Base-by-base conservation (phyloP, 129 eudicot species). In the Saussurea involucrata region DNA sequence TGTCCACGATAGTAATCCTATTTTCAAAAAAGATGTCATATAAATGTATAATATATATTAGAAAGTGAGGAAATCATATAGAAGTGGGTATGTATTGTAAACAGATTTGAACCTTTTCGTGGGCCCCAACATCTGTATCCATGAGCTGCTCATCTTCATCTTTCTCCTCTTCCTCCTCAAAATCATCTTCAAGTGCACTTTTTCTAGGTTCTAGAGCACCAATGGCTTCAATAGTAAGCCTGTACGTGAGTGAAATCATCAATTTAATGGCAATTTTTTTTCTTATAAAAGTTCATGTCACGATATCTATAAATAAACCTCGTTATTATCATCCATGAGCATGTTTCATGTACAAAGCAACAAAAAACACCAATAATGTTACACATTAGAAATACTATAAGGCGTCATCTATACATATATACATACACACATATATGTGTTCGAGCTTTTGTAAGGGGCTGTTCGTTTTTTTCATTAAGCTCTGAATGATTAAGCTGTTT, bases 171-270 rank as follows among this genome's bases (percentile, higher is more conserved):
- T 95, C 98, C 77, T 94, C 98, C 85, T 95, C 98, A 80, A 91
- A 95, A 77, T 95, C 98, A 85, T 95, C 98, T 86, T 95, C 98
- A 55, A 95, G 91, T 36, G 93, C 98, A 85, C 98, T 95, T 85
- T 92, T 89, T 78, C 98, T 83, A 66, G 91, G 96, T 73, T 91
- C 98, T 28, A 95, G 53, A 21, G 96, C 76, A 76, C 93, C 96
- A 76, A 86, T 80, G 40, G 86, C 76, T 87, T 92, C 97, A 76
- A 90, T 85, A 18, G 92, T 87, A 89, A 88, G 88, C 84, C 97
- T 92, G 86, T 13, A 18, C n/a, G 64, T 64, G 69, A 24, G 10
- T 63, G 68, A 79, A 58, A 24, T 13, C 68, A 66, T 8, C 31
- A 27, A 49, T 10, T 64, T 34, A 74, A 24, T 11, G 37, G 65